Conservation (phyloP, 2,329 filamentous ascomycete genomes). For the Boeremia lycopersici region DNA sequence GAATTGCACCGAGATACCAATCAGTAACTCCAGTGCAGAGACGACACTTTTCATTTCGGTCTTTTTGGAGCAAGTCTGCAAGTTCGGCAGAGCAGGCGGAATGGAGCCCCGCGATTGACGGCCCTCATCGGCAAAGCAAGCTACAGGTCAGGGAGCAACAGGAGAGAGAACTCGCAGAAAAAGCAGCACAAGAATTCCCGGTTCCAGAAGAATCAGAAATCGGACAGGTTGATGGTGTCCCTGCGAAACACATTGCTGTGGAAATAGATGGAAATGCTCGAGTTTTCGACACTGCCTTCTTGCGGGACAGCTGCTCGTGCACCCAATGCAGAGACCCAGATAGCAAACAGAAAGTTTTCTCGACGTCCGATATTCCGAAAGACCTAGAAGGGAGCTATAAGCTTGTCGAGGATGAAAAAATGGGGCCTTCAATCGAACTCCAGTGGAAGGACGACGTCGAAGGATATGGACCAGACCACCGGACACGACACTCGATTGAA, state of each 20-base stretch:
- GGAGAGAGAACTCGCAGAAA: constrained; percentile 22
- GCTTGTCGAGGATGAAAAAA: constrained; percentile 42
- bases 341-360: constrained; percentile 68
- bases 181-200: constrained; percentile 14
- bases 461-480: constrained; percentile 50
- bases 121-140: constrained; percentile 28
- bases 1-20: constrained; percentile 7
- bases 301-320: constrained; percentile 67
- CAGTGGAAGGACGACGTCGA: constrained; percentile 66
- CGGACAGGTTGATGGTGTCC: constrained; percentile 30
- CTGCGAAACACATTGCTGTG: constrained; percentile 38
- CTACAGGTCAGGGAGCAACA: constrained; percentile 24
- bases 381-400: constrained; percentile 45
- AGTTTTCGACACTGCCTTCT: constrained; percentile 44
- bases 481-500: constrained; percentile 48
- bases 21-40: constrained; percentile 5
- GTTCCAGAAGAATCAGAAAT: constrained; percentile 13
- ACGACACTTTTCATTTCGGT: constrained; percentile 25
- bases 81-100: constrained; percentile 23
- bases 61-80: constrained; percentile 26
- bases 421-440: constrained; percentile 59
- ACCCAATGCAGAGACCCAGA: constrained; percentile 62
- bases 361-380: constrained; percentile 66
- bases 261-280: constrained; percentile 40
- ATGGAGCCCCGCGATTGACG: constrained; percentile 29